Evolutionary conservation across 192 early-diverging fungal genomes (phyloP), one percentile per base, ranked within the genome.

Genomic region (Backusella mclennaniae): DNA sequence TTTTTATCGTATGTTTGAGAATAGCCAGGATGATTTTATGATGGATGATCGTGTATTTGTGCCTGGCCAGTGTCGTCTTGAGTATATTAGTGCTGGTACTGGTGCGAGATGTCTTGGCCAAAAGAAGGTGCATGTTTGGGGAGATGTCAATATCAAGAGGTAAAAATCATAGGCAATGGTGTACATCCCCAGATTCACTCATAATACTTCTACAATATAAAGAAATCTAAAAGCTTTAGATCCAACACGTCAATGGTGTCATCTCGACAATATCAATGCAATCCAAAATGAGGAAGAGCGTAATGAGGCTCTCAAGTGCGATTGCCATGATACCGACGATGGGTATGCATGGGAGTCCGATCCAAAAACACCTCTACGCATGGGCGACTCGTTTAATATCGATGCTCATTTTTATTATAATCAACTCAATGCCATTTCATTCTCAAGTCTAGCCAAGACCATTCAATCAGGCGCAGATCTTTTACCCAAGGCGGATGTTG

Each of bases 1-100:
- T 26, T 81, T 81, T 46, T 81, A 81, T 66, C 72, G 71, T 12
- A 81, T 81, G 79, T 81, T 81, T 74, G 76, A 71, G 35, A 44
- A 46, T 1, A 52, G 44, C n/a, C 75, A 81, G n/a, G 53, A 77
- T 39, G 79, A 81, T 38, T 75, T 70, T 52, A 75, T 74, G 3
- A 15, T 56, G 2, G 15, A 73, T 42, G 59, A 49, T 6, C 44
- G 67, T 19, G 56, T 82, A 6, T 82, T 71, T 78, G 76, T 82
- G 12, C 76, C 80, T 33, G 69, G 76, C 29, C 38, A 56, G 17
- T 82, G 80, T 59, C 76, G 69, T 26, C 33, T 82, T 1, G 68
- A 77, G 12, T 77, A 82, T 8, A 82, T 66, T 6, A 74, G 72
- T 8, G 52, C 56, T 63, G 76, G 76, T 38, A 63, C 75, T 21